phyloP scores from a whole-genome alignment of 2,329 filamentous ascomycete species.

The Trichoderma hamatum region DNA sequence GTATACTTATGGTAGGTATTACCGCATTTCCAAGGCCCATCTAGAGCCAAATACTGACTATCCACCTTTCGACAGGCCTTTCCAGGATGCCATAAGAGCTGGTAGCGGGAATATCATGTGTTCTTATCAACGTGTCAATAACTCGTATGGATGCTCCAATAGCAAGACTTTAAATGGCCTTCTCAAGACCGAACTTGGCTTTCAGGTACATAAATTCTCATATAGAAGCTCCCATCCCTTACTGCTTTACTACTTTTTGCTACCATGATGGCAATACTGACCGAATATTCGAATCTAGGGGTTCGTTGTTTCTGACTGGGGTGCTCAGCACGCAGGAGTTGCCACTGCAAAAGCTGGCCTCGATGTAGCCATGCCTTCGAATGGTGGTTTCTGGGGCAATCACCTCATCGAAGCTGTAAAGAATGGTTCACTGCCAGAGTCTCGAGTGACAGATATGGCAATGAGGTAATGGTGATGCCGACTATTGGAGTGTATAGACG shows the following conservation, averaged over 20 bases:
- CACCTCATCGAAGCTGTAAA: conserved; percentile 63
- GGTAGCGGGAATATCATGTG: conserved; percentile 62
- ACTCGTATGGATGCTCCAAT: conserved; percentile 72
- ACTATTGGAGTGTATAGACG: neutral
- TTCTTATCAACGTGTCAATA: conserved; percentile 72
- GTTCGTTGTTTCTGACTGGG: conserved; percentile 70
- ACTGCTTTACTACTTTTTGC: neutral
- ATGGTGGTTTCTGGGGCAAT: conserved; percentile 45
- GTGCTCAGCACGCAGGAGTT: conserved; percentile 66
- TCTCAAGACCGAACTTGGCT: conserved; percentile 64
- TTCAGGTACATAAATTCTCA: conserved; percentile 41
- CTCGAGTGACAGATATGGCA: conserved; percentile 64
- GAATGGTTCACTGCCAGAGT: conserved; percentile 60
- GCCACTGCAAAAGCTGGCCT: conserved; percentile 65
- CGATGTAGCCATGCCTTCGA: conserved; percentile 70
- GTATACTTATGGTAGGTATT: conserved; percentile 63
- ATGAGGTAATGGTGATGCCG: conserved; percentile 39
- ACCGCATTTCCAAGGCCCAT: neutral
- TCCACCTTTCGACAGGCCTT: conserved; percentile 54
- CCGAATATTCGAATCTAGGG: conserved; percentile 44
- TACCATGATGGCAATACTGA: neutral
- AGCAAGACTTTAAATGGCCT: conserved; percentile 68
- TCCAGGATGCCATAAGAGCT: conserved; percentile 67
- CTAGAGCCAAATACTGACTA: neutral
- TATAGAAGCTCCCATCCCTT: neutral